Evolutionary conservation across 2,329 filamentous ascomycete species (phyloP).

Genomic region (Penicillium sp.): DNA sequence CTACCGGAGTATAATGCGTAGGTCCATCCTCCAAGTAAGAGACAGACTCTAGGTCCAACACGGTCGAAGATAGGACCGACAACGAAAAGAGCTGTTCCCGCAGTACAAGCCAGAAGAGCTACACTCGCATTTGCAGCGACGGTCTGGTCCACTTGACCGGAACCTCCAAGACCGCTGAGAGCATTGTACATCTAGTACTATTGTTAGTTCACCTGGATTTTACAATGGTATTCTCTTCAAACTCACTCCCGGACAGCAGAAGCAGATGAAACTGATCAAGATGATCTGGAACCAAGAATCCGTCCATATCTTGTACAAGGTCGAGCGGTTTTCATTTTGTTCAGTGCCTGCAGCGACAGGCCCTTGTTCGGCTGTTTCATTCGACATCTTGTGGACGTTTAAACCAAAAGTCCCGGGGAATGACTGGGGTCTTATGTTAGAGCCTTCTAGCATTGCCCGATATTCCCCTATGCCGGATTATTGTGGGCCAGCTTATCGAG

Average conservation of each 20-base stretch:
- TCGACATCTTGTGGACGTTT: conserved; percentile 7
- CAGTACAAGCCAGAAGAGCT: conserved; percentile 45
- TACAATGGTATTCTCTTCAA: neutral
- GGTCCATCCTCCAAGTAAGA: conserved; percentile 48
- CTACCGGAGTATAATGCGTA: conserved; percentile 49
- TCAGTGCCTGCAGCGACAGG: conserved; percentile 12
- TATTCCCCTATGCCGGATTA: neutral
- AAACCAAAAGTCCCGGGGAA: neutral
- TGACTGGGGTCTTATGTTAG: neutral
- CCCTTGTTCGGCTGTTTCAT: conserved; percentile 11
- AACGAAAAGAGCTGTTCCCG: conserved; percentile 45
- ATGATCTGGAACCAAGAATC: conserved; percentile 51
- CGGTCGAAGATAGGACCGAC: conserved; percentile 46
- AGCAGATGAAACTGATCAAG: conserved; percentile 51
- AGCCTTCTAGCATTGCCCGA: neutral
- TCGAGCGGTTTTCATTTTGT: conserved; percentile 11
- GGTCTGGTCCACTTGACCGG: conserved; percentile 47
- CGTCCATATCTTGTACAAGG: conserved; percentile 34
- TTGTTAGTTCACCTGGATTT: neutral
- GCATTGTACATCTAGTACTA: conserved; percentile 49
- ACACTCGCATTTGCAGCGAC: conserved; percentile 50
- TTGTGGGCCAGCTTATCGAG: neutral
- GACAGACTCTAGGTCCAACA: conserved; percentile 44
- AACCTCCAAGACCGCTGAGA: conserved; percentile 46
- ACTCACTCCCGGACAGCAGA: conserved; percentile 44